Conservation (phyloP, 2,329 filamentous ascomycete genomes). For the Basipetospora chlamydospora region DNA sequence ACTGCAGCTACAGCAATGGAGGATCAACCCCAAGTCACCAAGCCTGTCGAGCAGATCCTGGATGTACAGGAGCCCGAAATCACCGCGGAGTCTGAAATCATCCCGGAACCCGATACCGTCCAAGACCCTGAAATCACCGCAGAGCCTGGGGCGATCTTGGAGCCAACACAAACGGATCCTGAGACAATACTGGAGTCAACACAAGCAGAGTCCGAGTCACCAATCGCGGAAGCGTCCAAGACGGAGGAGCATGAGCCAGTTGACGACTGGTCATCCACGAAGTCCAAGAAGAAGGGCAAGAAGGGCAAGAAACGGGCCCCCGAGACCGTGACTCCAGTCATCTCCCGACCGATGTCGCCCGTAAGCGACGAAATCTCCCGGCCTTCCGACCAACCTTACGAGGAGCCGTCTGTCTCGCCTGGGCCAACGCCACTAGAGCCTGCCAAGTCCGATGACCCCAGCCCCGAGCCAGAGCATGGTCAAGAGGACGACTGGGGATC, state of each 20-base stretch:
- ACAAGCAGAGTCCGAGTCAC: too few relatives aligned
- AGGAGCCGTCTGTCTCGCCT: not conserved
- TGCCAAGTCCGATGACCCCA: not conserved
- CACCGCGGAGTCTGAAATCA: too few relatives aligned
- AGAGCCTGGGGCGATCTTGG: not conserved
- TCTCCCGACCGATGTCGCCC: slow-evolving; percentile 2
- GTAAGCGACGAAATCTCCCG: not conserved
- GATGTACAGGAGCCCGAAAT: too few relatives aligned
- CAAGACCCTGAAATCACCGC: too few relatives aligned
- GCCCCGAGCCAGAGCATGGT: not conserved
- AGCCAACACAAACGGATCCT: not conserved
- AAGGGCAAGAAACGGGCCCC: slow-evolving; percentile 18
- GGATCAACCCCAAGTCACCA: too few relatives aligned
- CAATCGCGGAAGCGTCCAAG: not conserved
- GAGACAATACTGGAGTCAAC: too few relatives aligned
- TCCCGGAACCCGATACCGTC: too few relatives aligned
- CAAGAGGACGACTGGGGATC: slow-evolving; percentile 1
- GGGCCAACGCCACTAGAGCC: not conserved
- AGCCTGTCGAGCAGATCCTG: too few relatives aligned
- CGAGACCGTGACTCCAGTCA: not conserved
- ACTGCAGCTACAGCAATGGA: too few relatives aligned
- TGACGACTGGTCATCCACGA: slow-evolving; percentile 7
- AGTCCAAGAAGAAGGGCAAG: slow-evolving; percentile 17
- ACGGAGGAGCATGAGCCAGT: slow-evolving; percentile 13
- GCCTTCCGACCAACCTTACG: not conserved